Evolutionary conservation across 768 basidiomycete species (phyloP).

Genomic region (Lentinula raphanica): DNA sequence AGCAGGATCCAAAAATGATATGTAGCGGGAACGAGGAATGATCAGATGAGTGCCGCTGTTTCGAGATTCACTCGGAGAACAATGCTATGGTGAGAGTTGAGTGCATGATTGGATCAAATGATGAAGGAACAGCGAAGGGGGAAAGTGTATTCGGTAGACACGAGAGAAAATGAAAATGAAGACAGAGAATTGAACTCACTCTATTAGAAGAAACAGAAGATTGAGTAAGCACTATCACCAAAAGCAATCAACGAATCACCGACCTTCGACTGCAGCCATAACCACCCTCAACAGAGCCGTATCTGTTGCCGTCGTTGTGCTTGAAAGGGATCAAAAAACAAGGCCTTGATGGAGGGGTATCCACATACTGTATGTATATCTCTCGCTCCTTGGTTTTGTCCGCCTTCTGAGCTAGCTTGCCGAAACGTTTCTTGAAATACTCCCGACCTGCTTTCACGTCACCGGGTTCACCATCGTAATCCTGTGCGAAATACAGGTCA

Average conservation of each 20-base stretch:
- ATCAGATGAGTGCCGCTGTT: slow-evolving; percentile 60
- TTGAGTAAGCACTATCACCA: slow-evolving; percentile 12
- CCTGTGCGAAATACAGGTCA: slow-evolving; percentile 35
- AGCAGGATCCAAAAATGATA: background rate
- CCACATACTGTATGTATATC: slow-evolving; percentile 86
- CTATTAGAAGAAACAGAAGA: too few species aligned
- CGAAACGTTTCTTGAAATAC: slow-evolving; percentile 87
- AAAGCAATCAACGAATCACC: slow-evolving; percentile 16
- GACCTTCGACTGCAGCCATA: slow-evolving; percentile 95
- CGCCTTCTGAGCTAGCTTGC: slow-evolving; percentile 76
- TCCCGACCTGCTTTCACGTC: slow-evolving; percentile 76
- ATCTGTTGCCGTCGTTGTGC: slow-evolving; percentile 88
- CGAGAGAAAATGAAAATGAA: slow-evolving; percentile 14
- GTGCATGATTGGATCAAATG: slow-evolving; percentile 21
- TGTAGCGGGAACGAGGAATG: background rate
- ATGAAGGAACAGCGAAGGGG: slow-evolving; percentile 13
- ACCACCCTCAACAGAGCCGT: slow-evolving; percentile 84
- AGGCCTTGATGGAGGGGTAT: background rate
- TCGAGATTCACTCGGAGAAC: slow-evolving; percentile 62
- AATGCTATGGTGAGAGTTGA: slow-evolving; percentile 45
- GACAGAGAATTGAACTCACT: slow-evolving; percentile 50
- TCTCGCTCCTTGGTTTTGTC: slow-evolving; percentile 83
- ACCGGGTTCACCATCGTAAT: slow-evolving; percentile 75
- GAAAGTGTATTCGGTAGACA: slow-evolving; percentile 16
- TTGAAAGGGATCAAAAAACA: slow-evolving; percentile 24